Evolutionary conservation across 768 basidiomycete genomes (phyloP).

Genomic region (Fomitopsis serialis): DNA sequence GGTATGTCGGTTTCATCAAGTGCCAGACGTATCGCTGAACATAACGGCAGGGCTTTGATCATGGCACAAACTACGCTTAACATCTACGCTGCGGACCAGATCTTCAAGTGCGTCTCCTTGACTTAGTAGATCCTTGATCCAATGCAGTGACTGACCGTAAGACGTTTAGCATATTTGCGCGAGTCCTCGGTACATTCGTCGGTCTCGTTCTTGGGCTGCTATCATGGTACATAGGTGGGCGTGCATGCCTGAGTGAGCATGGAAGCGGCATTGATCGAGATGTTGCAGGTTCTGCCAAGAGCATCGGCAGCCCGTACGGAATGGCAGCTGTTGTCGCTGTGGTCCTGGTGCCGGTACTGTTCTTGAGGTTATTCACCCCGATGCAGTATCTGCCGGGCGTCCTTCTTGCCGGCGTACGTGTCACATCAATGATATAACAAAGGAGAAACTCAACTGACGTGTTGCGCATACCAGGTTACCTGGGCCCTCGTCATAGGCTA

Average conservation of each 20-base stretch:
- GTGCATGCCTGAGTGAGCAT: not conserved
- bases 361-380: slow-evolving; percentile 43
- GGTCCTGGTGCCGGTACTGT: slow-evolving; percentile 42
- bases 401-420: slow-evolving; percentile 33
- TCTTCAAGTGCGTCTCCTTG: slow-evolving; percentile 35
- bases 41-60: slow-evolving; percentile 42
- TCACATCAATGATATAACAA: not conserved
- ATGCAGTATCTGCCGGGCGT: slow-evolving; percentile 31
- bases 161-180: slow-evolving; percentile 27
- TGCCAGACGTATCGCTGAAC: not conserved
- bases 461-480: slow-evolving; percentile 27
- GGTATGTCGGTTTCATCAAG: slow-evolving; percentile 21
- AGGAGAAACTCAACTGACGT: not conserved
- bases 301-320: slow-evolving; percentile 52
- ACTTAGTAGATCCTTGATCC: not conserved
- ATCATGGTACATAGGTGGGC: slow-evolving; percentile 43
- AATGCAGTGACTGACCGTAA: not conserved
- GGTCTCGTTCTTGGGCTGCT: slow-evolving; percentile 46
- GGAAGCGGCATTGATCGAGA: not conserved
- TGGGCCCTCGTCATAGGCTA: slow-evolving; percentile 46
- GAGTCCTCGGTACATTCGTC: slow-evolving; percentile 39
- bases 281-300: slow-evolving; percentile 32
- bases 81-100: slow-evolving; percentile 53
- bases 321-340: slow-evolving; percentile 43
- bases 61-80: slow-evolving; percentile 57